These are phyloP conservation scores for Piromyces finnis DNA, from an alignment of 192 early-diverging fungal genomes.

Conservation along the genomic window DNA sequence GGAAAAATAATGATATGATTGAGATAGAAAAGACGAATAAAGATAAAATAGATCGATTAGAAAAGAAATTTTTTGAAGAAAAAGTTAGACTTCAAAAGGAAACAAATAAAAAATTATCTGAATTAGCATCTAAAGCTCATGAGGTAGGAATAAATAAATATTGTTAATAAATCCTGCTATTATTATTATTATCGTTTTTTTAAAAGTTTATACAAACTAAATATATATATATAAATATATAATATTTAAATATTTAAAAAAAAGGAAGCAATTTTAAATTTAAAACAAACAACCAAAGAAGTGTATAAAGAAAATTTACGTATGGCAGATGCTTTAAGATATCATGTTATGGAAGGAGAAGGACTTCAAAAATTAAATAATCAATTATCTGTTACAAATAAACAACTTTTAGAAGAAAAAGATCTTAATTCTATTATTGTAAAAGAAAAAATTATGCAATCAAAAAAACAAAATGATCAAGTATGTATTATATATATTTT, in stretches of 20 bases:
- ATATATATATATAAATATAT: background rate
- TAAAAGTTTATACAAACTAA: too few relatives aligned
- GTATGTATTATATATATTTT: too few relatives aligned
- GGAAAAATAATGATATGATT: slow-evolving; percentile 23
- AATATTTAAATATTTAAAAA: background rate
- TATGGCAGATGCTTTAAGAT: slow-evolving; percentile 33
- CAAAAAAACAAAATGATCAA: slow-evolving; percentile 27
- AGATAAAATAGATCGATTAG: slow-evolving; percentile 31
- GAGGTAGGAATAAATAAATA: too few relatives aligned
- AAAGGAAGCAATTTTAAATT: slow-evolving; percentile 32
- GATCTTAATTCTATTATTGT: slow-evolving; percentile 43
- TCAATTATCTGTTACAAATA: slow-evolving; percentile 13
- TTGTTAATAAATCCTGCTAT: too few relatives aligned
- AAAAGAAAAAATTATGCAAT: slow-evolving; percentile 38
- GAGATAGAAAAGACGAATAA: slow-evolving; percentile 36
- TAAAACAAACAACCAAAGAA: slow-evolving; percentile 41
- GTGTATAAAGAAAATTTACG: slow-evolving; percentile 41
- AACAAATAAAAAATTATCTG: slow-evolving; percentile 35
- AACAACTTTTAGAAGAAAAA: slow-evolving; percentile 28
- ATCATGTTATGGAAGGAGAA: slow-evolving; percentile 34
- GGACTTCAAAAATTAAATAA: slow-evolving; percentile 23
- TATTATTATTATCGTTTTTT: too few relatives aligned
- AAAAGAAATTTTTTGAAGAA: slow-evolving; percentile 48
- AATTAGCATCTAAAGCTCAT: slow-evolving; percentile 41
- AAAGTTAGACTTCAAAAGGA: slow-evolving; percentile 46